Percentiles rank a stretch among this genome's conserved stretches.
Evolutionary conservation across 257 asterid genomes (phyloP).

Genomic region (Eucommia ulmoides): DNA sequence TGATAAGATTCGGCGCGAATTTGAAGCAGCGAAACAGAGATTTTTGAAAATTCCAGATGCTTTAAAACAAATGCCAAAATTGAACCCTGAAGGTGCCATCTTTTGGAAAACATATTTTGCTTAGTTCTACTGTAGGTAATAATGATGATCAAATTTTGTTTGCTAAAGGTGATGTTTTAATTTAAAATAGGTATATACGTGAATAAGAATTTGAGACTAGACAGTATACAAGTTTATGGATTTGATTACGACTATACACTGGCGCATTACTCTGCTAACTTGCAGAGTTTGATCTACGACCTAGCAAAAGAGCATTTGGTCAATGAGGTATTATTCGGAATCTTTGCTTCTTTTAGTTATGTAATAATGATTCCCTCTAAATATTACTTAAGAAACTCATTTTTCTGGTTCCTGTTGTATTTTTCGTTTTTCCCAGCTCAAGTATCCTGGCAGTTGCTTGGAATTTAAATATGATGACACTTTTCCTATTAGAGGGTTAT

Average conservation of each 20-base stretch:
- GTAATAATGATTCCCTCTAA: too few species aligned
- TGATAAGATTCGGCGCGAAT: conserved; percentile 44
- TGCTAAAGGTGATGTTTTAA: conserved; percentile 15
- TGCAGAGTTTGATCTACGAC: conserved; percentile 79
- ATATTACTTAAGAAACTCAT: too few species aligned
- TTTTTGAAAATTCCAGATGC: conserved; percentile 64
- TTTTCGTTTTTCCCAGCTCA: conserved; percentile 43
- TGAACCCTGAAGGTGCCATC: conserved; percentile 69
- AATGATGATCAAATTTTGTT: too few species aligned
- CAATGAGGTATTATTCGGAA: conserved; percentile 92
- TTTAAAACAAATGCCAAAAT: conserved; percentile 57
- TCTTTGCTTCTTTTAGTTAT: too few species aligned
- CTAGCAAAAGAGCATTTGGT: conserved; percentile 88
- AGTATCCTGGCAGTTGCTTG: conserved; percentile 81
- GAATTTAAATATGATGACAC: conserved; percentile 62
- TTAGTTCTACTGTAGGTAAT: background rate
- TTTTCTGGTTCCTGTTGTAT: conserved; percentile 3
- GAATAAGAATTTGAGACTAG: conserved; percentile 85
- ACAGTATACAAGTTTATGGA: conserved; percentile 76
- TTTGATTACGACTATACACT: conserved; percentile 95
- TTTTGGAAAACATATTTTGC: background rate
- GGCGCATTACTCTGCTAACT: conserved; percentile 87
- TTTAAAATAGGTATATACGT: conserved; percentile 62
- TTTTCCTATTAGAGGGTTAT: conserved; percentile 93
- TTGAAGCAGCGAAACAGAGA: conserved; percentile 49